phyloP scores from a whole-genome alignment of 164 flowering plant species.

The Chimonanthus salicifolius region DNA sequence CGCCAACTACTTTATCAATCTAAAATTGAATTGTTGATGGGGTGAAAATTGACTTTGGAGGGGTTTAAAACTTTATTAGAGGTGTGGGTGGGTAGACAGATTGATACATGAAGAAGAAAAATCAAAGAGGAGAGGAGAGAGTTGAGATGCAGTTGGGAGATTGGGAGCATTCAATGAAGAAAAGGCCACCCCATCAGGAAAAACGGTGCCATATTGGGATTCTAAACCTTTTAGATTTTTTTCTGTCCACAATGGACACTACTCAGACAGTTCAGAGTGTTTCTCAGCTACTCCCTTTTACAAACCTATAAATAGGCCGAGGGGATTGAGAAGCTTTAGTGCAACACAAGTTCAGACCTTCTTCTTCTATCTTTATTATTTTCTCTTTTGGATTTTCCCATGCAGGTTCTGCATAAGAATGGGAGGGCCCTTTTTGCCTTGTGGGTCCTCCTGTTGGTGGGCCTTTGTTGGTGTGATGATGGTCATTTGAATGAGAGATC shows the following conservation, averaged over 20 bases:
- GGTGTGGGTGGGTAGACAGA: neutral
- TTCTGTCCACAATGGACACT: too few species aligned
- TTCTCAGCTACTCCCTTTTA: neutral
- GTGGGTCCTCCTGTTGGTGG: conserved; percentile 25
- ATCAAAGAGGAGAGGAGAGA: neutral
- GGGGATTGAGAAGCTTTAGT: conserved; percentile 20
- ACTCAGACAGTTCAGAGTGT: neutral
- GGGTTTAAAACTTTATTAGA: neutral
- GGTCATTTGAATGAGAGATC: conserved; percentile 13
- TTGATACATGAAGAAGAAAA: neutral
- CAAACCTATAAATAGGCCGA: neutral
- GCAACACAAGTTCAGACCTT: conserved; percentile 15
- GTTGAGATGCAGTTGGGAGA: conserved; percentile 29
- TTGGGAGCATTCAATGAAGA: conserved; percentile 37
- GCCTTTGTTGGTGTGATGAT: conserved; percentile 28
- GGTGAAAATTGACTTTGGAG: neutral
- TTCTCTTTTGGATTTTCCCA: neutral
- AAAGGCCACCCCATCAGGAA: conserved; percentile 8
- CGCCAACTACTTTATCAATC: neutral
- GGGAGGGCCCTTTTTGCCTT: conserved; percentile 30
- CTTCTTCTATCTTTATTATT: neutral
- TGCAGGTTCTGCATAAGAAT: conserved; percentile 6
- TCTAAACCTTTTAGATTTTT: neutral
- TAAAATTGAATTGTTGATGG: too few species aligned
- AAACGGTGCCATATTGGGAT: conserved; percentile 5